Base-by-base conservation (phyloP, 2,329 filamentous ascomycete species). In the Penicillium sp. region DNA sequence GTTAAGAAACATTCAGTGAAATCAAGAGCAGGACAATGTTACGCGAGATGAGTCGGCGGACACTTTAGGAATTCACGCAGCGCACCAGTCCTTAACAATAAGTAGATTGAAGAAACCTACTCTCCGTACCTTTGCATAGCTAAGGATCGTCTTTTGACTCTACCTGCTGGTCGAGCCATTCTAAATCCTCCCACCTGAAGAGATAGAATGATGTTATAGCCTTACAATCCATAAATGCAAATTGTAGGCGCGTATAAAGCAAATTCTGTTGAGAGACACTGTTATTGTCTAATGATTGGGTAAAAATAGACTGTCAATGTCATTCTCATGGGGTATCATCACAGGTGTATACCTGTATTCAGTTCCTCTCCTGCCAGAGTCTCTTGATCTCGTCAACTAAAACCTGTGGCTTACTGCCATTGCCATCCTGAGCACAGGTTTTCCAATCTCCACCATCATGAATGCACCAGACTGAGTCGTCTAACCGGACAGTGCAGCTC, bases 391-490 rank as follows among this genome's bases (percentile, higher is more conserved):
- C 87, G 65, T 85, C 78, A 51, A 96, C 83, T 51, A 97, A 80
- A 67, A 92, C 88, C 63, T 70, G 63, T 6, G 76, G 73, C n/a
- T 75, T 63, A 47, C 72, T 73, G 5, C 73, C 74, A 84, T 61
- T 79, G 78, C 53, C 85, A 67, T 47, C 90, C 88, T 66, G 81
- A 4, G 87, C 85, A 71, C 93, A 97, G 62, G 94, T 82, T 54
- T 78, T 87, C 91, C 92, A 97, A 67, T 88, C 70, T 12, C 87
- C 88, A 23, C 77, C 84, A 71, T 97, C 92, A 49, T 88, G 83
- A 60, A 97, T 83, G 75, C 94, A 99, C 78, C 94, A 90, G 53
- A 89, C 79, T 71, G 93, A 79, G 53, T 90, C 81, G 69, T 95
- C 82, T 47, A 99, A 76, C 48, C 93, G 84, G 51, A 94, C 83